These are phyloP conservation scores for Geotrichum candidum DNA, from an alignment of 1,139 yeast genomes.

Conservation along the genomic window DNA sequence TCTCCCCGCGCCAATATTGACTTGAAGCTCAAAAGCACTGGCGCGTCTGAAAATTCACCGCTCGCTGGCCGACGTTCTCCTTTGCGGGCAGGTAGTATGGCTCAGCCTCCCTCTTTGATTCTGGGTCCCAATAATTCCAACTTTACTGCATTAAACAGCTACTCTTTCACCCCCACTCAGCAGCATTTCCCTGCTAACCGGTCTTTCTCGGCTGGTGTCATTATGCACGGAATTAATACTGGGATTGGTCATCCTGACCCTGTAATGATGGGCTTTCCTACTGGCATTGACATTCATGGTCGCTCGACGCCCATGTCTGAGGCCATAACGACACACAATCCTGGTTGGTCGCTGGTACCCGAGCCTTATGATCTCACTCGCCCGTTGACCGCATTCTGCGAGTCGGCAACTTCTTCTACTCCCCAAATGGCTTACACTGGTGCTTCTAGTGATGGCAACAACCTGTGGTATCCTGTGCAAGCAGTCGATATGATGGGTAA, in stretches of 20 bases:
- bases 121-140: not conserved
- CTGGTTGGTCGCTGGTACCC: slow-evolving; percentile 1
- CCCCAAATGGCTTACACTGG: not conserved
- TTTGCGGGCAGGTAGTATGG: slow-evolving; percentile 5
- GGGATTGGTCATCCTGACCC: not conserved
- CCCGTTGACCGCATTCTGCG: slow-evolving; percentile 18
- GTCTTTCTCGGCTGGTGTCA: not conserved
- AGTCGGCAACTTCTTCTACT: slow-evolving; percentile 3
- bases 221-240: not conserved
- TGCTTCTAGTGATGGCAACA: not conserved
- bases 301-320: slow-evolving; percentile 8
- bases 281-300: not conserved
- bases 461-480: slow-evolving; percentile 10
- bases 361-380: slow-evolving; percentile 11
- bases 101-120: not conserved
- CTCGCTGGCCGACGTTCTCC: slow-evolving; percentile 12
- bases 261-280: not conserved
- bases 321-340: not conserved
- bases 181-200: not conserved
- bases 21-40: slow-evolving; percentile 6
- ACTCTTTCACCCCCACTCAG: slow-evolving; percentile 4
- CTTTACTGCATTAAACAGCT: not conserved
- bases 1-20: slow-evolving; percentile 7
- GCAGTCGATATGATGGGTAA: slow-evolving; percentile 7
- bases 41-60: slow-evolving; percentile 7